Percentiles rank a stretch among this genome's conserved stretches.
Evolutionary conservation across 106 monocot species (phyloP).

Genomic region (Dactylorhiza incarnata): DNA sequence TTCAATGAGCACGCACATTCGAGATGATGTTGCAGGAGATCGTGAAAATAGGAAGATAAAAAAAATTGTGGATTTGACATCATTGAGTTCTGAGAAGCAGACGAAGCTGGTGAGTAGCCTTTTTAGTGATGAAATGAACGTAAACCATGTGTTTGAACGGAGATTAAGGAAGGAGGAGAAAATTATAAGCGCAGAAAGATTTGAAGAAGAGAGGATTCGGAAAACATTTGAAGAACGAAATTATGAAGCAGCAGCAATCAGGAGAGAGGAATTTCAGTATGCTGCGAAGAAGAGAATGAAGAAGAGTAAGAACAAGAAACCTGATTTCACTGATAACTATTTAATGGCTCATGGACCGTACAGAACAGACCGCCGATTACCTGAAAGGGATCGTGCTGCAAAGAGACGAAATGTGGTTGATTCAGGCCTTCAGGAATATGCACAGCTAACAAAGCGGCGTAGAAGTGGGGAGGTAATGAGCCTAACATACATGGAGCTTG

Average conservation of each 20-base stretch:
- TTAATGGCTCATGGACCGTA: slow-evolving; percentile 49
- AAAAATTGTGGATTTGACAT: slow-evolving; percentile 64
- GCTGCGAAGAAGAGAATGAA: slow-evolving; percentile 27
- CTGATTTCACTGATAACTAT: slow-evolving; percentile 71
- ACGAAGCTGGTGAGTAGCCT: slow-evolving; percentile 20
- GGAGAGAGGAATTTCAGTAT: slow-evolving; percentile 32
- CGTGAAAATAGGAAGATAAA: slow-evolving; percentile 57
- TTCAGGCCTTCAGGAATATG: slow-evolving; percentile 40
- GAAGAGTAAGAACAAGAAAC: slow-evolving; percentile 72
- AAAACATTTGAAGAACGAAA: slow-evolving; percentile 31
- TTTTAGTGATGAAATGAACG: slow-evolving; percentile 27
- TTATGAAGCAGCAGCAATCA: slow-evolving; percentile 40
- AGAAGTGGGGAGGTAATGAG: slow-evolving; percentile 80
- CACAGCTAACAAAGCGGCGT: slow-evolving; percentile 59
- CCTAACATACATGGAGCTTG: background rate
- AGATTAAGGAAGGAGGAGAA: slow-evolving; percentile 38
- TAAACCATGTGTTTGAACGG: slow-evolving; percentile 20
- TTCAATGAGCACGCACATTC: slow-evolving; percentile 3
- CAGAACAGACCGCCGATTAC: slow-evolving; percentile 54
- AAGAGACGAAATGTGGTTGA: slow-evolving; percentile 57
- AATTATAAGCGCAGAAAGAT: slow-evolving; percentile 31
- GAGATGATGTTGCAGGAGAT: slow-evolving; percentile 24
- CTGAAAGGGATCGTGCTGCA: slow-evolving; percentile 66
- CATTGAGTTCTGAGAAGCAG: slow-evolving; percentile 28
- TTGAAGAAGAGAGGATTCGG: slow-evolving; percentile 29